These are phyloP conservation scores for Zoysia pacifica DNA, from an alignment of 176 grass and related monocot genomes.

Conservation along the genomic window DNA sequence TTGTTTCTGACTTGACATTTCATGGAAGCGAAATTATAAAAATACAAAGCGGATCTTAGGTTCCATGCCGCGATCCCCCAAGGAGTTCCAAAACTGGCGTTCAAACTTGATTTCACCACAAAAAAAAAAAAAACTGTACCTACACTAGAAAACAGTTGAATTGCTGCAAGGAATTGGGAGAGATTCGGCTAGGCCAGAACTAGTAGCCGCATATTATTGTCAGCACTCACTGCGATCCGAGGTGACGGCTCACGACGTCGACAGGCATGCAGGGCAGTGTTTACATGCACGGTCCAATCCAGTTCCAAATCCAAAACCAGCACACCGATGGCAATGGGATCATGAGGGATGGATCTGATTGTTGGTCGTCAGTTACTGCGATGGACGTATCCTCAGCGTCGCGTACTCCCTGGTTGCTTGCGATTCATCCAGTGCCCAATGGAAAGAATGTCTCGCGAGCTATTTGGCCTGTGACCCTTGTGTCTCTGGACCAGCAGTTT, in stretches of 20 bases:
- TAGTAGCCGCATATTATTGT: not conserved
- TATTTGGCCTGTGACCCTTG: not conserved
- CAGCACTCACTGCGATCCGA: not conserved
- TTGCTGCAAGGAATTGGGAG: not conserved
- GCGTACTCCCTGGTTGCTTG: not conserved
- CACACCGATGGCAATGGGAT: not conserved
- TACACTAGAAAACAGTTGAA: not conserved
- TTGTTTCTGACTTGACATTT: conserved; percentile 20
- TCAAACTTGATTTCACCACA: too few species aligned
- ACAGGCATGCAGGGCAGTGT: not conserved
- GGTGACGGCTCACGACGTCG: conserved; percentile 9
- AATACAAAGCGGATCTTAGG: not conserved
- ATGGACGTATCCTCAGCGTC: conserved; percentile 15
- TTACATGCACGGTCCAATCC: not conserved
- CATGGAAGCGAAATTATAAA: not conserved
- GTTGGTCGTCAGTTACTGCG: conserved; percentile 1
- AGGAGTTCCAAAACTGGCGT: too few species aligned
- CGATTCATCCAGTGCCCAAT: not conserved
- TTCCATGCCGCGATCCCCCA: too few species aligned
- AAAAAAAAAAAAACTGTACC: too few species aligned
- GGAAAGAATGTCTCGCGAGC: not conserved
- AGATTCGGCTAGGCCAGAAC: not conserved
- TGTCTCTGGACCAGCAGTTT: not conserved
- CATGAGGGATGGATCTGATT: not conserved
- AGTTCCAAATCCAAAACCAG: not conserved